Evolutionary conservation across 163 green algal genomes (phyloP).

Genomic region (Chloromonas sp.): DNA sequence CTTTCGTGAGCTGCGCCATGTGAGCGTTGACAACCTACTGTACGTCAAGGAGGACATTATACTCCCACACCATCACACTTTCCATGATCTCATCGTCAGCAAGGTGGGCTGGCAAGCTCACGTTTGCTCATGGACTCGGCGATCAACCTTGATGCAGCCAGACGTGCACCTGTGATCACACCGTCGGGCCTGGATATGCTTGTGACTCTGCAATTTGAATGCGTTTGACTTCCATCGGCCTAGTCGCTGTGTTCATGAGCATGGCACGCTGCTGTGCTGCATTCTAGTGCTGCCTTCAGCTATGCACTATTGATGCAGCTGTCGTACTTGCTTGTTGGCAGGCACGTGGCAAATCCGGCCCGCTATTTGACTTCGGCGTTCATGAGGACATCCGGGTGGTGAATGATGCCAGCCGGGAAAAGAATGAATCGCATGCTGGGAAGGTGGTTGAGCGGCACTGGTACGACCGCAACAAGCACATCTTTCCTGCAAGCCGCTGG

Average conservation of each 20-base stretch:
- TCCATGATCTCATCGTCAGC: conserved; percentile 92
- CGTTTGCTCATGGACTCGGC: no score
- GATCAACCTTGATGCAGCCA: no score
- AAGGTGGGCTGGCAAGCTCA: conserved; percentile 29
- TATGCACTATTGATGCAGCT: no score
- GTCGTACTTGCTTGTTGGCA: conserved; percentile 31
- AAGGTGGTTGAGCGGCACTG: conserved; percentile 93
- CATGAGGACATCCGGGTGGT: conserved; percentile 80
- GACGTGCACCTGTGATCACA: no score
- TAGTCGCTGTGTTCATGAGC: no score
- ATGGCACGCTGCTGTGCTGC: no score
- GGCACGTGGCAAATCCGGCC: conserved; percentile 82
- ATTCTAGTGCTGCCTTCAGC: no score
- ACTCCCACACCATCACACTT: conserved; percentile 61
- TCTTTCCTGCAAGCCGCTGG: conserved; percentile 91
- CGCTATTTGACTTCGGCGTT: conserved; percentile 94
- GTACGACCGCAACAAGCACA: conserved; percentile 98
- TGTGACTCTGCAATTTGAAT: no score
- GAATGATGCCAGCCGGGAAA: conserved; percentile 77
- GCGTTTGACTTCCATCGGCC: no score
- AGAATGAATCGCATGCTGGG: conserved; percentile 77
- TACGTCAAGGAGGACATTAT: conserved; percentile 83
- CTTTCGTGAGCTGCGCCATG: conserved; percentile 82
- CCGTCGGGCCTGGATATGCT: no score
- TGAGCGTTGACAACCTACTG: conserved; percentile 76